Evolutionary conservation across 2,329 filamentous ascomycete species (phyloP), one percentile per base, ranked within the genome.

Genomic region (Whalleya microplaca): DNA sequence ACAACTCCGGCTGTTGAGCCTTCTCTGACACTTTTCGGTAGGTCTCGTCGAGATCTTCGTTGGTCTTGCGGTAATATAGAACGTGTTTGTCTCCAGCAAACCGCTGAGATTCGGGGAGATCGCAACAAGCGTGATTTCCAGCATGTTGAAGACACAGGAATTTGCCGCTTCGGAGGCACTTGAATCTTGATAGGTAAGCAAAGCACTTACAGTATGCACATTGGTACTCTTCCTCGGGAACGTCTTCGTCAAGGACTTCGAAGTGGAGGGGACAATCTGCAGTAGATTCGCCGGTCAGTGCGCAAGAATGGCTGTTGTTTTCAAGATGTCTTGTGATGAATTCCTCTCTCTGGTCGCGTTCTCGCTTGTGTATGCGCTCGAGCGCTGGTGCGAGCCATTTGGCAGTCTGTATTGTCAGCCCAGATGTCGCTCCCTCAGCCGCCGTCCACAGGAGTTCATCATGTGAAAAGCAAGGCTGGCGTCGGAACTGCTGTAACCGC

Each of bases 401-500:
- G 1, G 95, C 92, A 2, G 92, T 97, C 65, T 91, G 90, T 54
- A 99, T 98, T 0, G 83, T 86, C 46, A 88, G 71, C 2, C 78
- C 78, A 29, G 85, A 87, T 2, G 87, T 84, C 64, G 92, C 88
- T 66, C 85, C 89, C 63, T 91, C 87, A 6, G 93, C 92, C 7
- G 95, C 95, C 2, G 94, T 97, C 77, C 96, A 88, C 2, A 99
- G 80, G 20, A 99, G 78, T 72, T 99, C 95, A 67, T 99, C 95
- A 64, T 99, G 95, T 0, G 94, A 98, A 72, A 99, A 99, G 72
- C 95, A 98, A 1, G 95, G 92, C 63, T 97, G 93, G 53, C 93
- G 86, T 53, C 94, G 84, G 72, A 97, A 99, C 48, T 88, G 84
- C 66, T 95, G 91, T 27, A 98, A 79, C 63, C 94, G 84, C 66